These are phyloP conservation scores for Teratosphaeria nubilosa DNA, from an alignment of 2,329 filamentous ascomycete species.

Conservation along the genomic window DNA sequence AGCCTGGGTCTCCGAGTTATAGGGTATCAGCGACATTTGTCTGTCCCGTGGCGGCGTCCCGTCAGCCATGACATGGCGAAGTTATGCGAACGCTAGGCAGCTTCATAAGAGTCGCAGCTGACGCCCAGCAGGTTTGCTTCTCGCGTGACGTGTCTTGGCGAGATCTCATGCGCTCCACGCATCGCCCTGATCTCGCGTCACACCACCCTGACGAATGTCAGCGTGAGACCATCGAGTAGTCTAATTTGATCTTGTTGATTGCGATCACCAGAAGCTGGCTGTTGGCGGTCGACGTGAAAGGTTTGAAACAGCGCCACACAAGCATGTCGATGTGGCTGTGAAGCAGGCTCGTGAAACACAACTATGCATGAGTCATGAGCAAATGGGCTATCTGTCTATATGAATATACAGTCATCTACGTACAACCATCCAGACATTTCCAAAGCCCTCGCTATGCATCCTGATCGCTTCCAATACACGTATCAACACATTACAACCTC, in stretches of 20 bases:
- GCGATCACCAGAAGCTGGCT: not conserved
- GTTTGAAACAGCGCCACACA: not conserved
- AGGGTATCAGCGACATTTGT: slow-evolving; percentile 63
- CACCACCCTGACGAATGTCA: not conserved
- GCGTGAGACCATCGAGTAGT: not conserved
- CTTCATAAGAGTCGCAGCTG: not conserved
- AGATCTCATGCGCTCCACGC: not conserved
- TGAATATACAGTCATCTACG: not conserved
- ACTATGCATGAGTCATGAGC: not conserved
- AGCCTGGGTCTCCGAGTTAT: slow-evolving; percentile 61
- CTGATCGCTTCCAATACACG: not conserved
- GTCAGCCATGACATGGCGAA: slow-evolving; percentile 20
- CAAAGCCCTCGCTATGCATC: not conserved
- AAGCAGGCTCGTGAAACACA: not conserved
- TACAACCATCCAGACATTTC: not conserved
- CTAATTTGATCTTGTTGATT: not conserved
- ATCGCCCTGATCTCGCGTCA: not conserved
- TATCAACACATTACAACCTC: not conserved
- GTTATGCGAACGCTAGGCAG: not conserved
- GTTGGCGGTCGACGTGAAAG: not conserved
- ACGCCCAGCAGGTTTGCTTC: not conserved
- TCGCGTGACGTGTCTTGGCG: not conserved
- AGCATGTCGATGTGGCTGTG: not conserved
- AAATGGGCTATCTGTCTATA: not conserved
- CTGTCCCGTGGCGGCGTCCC: slow-evolving; percentile 13